Conservation (phyloP, 805 yeast species). For the Ogataea pignaliae region DNA sequence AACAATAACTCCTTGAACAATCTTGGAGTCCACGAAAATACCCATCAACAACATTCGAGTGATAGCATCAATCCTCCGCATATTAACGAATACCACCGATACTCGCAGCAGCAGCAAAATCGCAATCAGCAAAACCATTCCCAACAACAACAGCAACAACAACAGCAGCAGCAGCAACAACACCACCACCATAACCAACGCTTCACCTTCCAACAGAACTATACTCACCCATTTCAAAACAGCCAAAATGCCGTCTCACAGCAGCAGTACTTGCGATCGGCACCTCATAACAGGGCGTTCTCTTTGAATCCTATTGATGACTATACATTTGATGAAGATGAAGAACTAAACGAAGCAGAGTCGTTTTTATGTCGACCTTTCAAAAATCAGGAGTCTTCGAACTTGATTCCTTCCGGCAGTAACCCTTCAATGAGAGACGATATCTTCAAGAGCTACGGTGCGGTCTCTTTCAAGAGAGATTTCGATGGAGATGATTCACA, state of each 20-base stretch:
- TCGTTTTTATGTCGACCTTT: conserved; percentile 19
- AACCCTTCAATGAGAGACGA: conserved; percentile 2
- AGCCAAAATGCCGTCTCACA: background rate
- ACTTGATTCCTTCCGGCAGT: background rate
- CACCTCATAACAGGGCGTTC: conserved; percentile 3
- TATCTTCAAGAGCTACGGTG: conserved; percentile 9
- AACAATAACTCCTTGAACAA: conserved; percentile 1
- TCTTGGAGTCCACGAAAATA: no score
- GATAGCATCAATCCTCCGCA: no score
- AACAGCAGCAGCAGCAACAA: background rate
- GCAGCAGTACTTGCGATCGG: conserved; percentile 1
- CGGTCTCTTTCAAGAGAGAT: conserved; percentile 10
- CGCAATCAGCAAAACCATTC: background rate
- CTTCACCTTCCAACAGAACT: background rate
- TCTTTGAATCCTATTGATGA: conserved; percentile 16
- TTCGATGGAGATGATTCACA: conserved; percentile 14
- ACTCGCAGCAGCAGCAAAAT: no score
- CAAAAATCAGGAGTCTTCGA: background rate
- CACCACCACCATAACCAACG: background rate
- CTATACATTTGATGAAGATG: conserved; percentile 17
- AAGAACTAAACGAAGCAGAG: conserved; percentile 22
- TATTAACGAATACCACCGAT: no score
- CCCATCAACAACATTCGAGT: no score
- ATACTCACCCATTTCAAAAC: no score
- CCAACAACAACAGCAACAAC: background rate